Evolutionary conservation across 129 eudicot genomes (phyloP).

Genomic region (Dittrichia graveolens): DNA sequence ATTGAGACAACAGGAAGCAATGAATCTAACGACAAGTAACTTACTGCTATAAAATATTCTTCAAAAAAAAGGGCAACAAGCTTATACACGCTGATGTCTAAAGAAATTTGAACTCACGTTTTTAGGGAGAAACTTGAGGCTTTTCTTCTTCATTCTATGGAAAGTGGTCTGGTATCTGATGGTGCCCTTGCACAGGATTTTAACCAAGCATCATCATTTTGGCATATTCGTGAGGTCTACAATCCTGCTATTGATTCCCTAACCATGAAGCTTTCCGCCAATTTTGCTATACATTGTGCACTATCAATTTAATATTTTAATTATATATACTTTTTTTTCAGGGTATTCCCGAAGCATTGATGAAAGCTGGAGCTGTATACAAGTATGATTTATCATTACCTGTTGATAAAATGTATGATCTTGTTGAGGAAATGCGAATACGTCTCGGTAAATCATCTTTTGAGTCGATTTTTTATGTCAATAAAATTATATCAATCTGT

Average conservation of each 20-base stretch:
- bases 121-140: conserved; percentile 93
- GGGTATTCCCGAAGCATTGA: conserved; percentile 94
- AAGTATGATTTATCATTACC: conserved; percentile 96
- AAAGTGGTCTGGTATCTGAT: conserved; percentile 78
- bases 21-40: conserved; percentile 88
- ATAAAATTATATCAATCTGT: neutral
- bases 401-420: conserved; percentile 77
- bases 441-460: conserved; percentile 61
- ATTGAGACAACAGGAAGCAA: conserved; percentile 97
- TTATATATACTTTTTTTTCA: conserved; percentile 28
- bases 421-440: conserved; percentile 85
- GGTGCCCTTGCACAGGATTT: conserved; percentile 95
- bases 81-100: neutral
- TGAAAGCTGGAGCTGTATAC: conserved; percentile 95
- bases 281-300: neutral
- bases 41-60: conserved; percentile 9
- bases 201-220: conserved; percentile 84
- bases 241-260: neutral
- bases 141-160: conserved; percentile 76
- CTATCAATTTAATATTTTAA: neutral
- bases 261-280: neutral
- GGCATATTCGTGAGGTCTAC: conserved; percentile 95
- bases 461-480: neutral
- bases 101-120: conserved; percentile 10
- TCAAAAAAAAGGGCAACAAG: neutral